phyloP scores from a whole-genome alignment of 768 basidiomycete genomes.

The Hypholoma fasciculare region DNA sequence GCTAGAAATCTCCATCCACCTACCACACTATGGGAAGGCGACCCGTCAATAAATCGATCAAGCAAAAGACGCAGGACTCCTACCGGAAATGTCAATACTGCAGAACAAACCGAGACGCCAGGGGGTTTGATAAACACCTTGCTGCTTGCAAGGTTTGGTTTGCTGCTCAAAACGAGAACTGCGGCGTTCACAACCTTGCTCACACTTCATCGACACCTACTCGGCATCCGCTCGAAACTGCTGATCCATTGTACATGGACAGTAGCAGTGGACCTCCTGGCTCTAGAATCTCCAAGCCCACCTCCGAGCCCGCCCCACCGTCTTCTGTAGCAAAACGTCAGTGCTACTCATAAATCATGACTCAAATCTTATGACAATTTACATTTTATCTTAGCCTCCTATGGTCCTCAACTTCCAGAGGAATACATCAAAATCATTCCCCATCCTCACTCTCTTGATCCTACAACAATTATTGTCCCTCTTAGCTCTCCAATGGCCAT shows the following conservation, averaged over 20 bases:
- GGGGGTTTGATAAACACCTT: constrained; percentile 12
- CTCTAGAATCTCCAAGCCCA: too few species aligned
- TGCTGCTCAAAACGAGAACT: neutral
- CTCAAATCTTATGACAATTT: too few species aligned
- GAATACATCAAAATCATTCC: constrained; percentile 17
- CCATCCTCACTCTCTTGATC: constrained; percentile 12
- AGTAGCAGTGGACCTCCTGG: too few species aligned
- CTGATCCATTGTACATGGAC: too few species aligned
- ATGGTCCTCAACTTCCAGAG: constrained; percentile 13
- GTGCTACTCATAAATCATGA: neutral
- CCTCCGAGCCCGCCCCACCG: too few species aligned
- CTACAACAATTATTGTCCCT: constrained; percentile 7
- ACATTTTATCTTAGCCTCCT: neutral
- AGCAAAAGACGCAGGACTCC: neutral
- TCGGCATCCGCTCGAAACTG: neutral
- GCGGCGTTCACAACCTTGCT: too few species aligned
- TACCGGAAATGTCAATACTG: constrained; percentile 10
- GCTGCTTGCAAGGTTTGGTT: constrained; percentile 5
- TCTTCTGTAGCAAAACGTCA: neutral
- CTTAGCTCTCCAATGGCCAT: neutral
- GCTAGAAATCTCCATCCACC: too few species aligned
- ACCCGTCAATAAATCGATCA: neutral
- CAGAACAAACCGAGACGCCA: constrained; percentile 4
- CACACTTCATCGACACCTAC: too few species aligned
- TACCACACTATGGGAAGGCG: neutral